Evolutionary conservation across 1,284 basidiomycete species (phyloP).

Genomic region (Fomitopsis schrenkii): DNA sequence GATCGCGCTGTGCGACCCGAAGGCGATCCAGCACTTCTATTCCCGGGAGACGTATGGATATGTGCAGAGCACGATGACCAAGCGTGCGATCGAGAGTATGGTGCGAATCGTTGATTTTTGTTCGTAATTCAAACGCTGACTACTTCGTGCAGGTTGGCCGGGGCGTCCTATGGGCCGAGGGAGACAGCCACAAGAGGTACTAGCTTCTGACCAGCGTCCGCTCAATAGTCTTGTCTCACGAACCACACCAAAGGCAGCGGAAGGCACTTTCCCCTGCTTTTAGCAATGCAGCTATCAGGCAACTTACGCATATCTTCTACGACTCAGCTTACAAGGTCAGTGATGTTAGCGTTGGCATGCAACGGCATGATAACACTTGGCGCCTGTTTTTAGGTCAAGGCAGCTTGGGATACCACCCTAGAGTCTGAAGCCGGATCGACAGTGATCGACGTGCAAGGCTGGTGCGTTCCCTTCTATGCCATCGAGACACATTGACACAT

Average conservation of each 20-base stretch:
- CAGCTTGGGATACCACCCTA: constrained; percentile 45
- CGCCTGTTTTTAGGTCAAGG: constrained; percentile 35
- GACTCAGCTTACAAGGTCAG: constrained; percentile 48
- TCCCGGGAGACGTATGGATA: constrained; percentile 47
- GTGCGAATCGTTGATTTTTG: constrained; percentile 27
- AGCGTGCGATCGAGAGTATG: constrained; percentile 36
- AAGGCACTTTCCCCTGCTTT: constrained; percentile 38
- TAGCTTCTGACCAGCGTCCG: background rate
- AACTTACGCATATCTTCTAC: constrained; percentile 33
- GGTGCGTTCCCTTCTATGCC: constrained; percentile 6
- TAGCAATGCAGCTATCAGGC: constrained; percentile 36
- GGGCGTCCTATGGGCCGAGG: constrained; percentile 47
- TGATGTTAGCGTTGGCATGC: background rate
- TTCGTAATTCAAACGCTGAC: background rate
- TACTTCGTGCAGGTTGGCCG: constrained; percentile 37
- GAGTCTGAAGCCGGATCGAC: constrained; percentile 28
- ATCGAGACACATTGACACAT: constrained; percentile 5
- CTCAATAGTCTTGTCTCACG: background rate
- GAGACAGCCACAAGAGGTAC: constrained; percentile 41
- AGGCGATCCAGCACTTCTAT: constrained; percentile 50
- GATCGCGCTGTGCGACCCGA: constrained; percentile 49
- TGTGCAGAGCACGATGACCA: constrained; percentile 26
- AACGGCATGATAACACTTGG: background rate
- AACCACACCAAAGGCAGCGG: constrained; percentile 30
- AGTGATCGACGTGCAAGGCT: constrained; percentile 49